These are phyloP conservation scores for Penicillium odoratum DNA, from an alignment of 495 filamentous ascomycete species.

Conservation along the genomic window DNA sequence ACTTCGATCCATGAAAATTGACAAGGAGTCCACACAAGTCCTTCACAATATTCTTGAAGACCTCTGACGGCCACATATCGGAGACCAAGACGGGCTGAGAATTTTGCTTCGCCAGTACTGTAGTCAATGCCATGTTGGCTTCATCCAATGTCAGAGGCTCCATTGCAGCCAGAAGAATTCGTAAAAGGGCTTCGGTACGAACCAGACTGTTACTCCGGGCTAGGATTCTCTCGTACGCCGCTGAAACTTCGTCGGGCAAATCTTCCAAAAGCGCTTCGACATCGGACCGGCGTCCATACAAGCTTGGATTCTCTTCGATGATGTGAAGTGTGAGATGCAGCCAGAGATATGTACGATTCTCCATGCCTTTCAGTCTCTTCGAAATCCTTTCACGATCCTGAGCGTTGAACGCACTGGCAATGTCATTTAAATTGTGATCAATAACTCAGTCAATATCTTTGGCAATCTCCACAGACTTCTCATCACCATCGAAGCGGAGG, in stretches of 20 bases:
- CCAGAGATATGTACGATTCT: constrained; percentile 14
- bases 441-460: constrained; percentile 42
- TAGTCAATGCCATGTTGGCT: neutral
- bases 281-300: constrained; percentile 9
- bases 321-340: constrained; percentile 35
- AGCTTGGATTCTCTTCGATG: constrained; percentile 22
- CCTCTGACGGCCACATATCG: neutral
- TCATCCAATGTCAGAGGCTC: neutral
- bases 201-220: constrained; percentile 3
- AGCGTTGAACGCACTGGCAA: neutral
- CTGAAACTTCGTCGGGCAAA: constrained; percentile 28
- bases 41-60: neutral
- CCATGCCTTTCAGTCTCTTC: constrained; percentile 31
- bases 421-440: constrained; percentile 22
- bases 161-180: constrained; percentile 23
- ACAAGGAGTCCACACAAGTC: neutral
- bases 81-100: neutral
- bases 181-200: constrained; percentile 23
- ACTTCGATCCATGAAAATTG: neutral
- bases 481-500: constrained; percentile 32
- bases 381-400: constrained; percentile 16
- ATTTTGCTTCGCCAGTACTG: neutral
- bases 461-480: constrained; percentile 30
- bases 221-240: constrained; percentile 37
- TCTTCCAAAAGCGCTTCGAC: constrained; percentile 22